phyloP scores from a whole-genome alignment of 495 filamentous ascomycete species.

The Penicillium egyptiacum region DNA sequence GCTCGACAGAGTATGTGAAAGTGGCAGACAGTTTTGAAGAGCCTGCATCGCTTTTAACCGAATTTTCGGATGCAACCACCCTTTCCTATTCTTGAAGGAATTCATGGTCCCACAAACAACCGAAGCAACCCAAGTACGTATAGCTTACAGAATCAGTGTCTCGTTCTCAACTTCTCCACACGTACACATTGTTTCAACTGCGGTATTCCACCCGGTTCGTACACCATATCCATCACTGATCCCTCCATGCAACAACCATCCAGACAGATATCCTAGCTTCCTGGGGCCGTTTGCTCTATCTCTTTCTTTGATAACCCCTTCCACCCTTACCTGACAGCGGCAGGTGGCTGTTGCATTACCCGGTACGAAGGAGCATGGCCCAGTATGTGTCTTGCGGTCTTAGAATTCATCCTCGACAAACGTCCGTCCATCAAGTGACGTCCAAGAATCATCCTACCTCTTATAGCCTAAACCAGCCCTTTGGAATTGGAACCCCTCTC shows the following conservation, averaged over 20 bases:
- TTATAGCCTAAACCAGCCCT: too few species aligned
- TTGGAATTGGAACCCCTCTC: too few species aligned
- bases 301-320: too few species aligned
- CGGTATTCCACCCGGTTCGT: slow-evolving; percentile 68
- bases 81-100: slow-evolving; percentile 62
- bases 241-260: slow-evolving; percentile 3
- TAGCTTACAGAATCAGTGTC: slow-evolving; percentile 65
- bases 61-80: slow-evolving; percentile 60
- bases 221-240: neutral
- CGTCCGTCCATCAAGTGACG: too few species aligned
- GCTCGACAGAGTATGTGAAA: slow-evolving; percentile 59
- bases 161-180: slow-evolving; percentile 67
- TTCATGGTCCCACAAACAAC: slow-evolving; percentile 49
- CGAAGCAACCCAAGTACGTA: slow-evolving; percentile 59
- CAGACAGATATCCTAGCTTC: slow-evolving; percentile 24
- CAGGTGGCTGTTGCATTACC: too few species aligned
- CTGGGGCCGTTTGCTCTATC: too few species aligned
- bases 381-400: too few species aligned
- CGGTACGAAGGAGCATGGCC: too few species aligned
- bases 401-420: too few species aligned
- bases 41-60: slow-evolving; percentile 1
- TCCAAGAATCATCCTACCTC: too few species aligned
- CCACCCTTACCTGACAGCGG: too few species aligned
- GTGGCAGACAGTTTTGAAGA: neutral
- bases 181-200: slow-evolving; percentile 73